phyloP scores from a whole-genome alignment of 768 basidiomycete species.

The Tulasnella sp. region DNA sequence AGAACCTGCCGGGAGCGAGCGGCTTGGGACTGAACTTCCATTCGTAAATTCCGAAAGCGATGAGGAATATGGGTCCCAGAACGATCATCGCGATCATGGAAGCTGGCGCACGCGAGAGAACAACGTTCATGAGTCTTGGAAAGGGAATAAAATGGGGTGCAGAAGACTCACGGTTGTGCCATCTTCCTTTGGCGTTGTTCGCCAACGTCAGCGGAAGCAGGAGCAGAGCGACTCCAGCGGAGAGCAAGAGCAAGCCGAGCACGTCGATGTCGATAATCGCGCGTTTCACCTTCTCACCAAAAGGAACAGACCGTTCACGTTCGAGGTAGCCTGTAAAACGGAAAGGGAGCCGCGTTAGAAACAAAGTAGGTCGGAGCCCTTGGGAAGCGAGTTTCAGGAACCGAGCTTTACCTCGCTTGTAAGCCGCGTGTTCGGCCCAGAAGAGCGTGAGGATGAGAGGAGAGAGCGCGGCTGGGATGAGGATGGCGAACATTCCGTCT shows the following conservation, averaged over 20 bases:
- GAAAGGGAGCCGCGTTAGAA: too few species aligned
- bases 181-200: conserved; percentile 39
- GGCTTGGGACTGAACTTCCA: conserved; percentile 52
- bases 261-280: conserved; percentile 42
- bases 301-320: conserved; percentile 26
- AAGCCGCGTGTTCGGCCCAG: conserved; percentile 52
- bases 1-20: conserved; percentile 57
- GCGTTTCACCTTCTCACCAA: conserved; percentile 28
- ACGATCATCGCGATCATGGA: conserved; percentile 52
- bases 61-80: conserved; percentile 46
- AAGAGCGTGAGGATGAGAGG: conserved; percentile 54
- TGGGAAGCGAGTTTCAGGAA: not conserved
- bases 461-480: conserved; percentile 48
- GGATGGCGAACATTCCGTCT: conserved; percentile 58
- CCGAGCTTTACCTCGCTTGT: conserved; percentile 30
- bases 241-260: conserved; percentile 52
- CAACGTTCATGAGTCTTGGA: conserved; percentile 23
- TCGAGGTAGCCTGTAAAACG: conserved; percentile 30
- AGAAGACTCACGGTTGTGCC: conserved; percentile 46
- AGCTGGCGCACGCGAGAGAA: conserved; percentile 34
- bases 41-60: conserved; percentile 48
- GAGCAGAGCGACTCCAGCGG: conserved; percentile 48
- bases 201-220: conserved; percentile 54
- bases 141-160: too few species aligned
- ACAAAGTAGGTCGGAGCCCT: too few species aligned